Evolutionary conservation across 257 asterid species (phyloP).

Genomic region (Solanum neorickii): DNA sequence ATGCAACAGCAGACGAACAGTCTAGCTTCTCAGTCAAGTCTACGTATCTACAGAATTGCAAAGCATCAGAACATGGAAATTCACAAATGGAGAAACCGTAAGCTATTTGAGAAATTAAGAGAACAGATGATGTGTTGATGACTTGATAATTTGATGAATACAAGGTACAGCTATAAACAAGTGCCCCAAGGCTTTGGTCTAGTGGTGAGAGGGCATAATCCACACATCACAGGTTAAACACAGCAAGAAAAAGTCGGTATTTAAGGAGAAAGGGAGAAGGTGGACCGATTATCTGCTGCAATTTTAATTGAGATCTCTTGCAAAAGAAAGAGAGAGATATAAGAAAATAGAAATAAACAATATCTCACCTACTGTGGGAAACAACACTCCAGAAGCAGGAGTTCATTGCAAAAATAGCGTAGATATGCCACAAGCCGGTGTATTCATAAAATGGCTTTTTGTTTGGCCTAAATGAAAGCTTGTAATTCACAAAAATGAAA

Average conservation of each 20-base stretch:
- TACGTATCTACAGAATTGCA: slow-evolving; percentile 48
- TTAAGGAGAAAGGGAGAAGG: background rate
- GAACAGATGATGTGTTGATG: background rate
- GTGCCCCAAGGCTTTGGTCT: background rate
- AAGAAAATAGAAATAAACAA: background rate
- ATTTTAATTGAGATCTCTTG: background rate
- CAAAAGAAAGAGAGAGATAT: background rate
- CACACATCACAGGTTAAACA: background rate
- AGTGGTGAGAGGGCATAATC: background rate
- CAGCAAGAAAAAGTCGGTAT: background rate
- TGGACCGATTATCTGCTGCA: background rate
- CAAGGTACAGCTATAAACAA: background rate
- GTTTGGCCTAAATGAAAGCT: slow-evolving; percentile 55
- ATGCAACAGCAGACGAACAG: slow-evolving; percentile 64
- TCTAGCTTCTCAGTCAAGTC: slow-evolving; percentile 81
- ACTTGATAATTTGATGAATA: background rate
- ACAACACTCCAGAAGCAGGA: slow-evolving; percentile 84
- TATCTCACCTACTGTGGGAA: slow-evolving; percentile 66
- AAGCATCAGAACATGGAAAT: background rate
- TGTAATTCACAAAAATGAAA: slow-evolving; percentile 70
- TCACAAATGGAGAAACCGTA: background rate
- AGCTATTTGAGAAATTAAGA: background rate
- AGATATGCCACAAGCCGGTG: slow-evolving; percentile 76
- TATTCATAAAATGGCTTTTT: slow-evolving; percentile 62
- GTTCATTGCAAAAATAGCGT: slow-evolving; percentile 68